A percentile compares a stretch with the other conserved stretches of the same genome.
These are phyloP conservation scores for Climacium dendroides DNA, from an alignment of 225 moss, liverwort and hornwort species.

Conservation along the genomic window DNA sequence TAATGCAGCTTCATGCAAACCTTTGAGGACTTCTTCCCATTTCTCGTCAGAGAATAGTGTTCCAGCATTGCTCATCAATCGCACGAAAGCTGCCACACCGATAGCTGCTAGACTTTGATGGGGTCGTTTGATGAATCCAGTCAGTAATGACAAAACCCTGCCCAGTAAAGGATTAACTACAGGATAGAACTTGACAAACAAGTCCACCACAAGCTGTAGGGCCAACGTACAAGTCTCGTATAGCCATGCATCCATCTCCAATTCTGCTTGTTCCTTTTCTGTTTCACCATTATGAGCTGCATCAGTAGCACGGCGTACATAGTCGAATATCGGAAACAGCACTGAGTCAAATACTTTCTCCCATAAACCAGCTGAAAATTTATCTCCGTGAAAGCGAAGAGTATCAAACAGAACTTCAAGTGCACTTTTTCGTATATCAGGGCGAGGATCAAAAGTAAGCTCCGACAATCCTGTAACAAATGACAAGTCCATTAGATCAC, in stretches of 20 bases:
- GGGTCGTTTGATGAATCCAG: conserved; percentile 88
- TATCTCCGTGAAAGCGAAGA: conserved; percentile 89
- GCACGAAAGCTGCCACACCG: conserved; percentile 96
- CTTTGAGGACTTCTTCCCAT: conserved; percentile 82
- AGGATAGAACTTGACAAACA: conserved; percentile 97
- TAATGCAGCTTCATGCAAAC: conserved; percentile 61
- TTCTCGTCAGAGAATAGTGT: conserved; percentile 76
- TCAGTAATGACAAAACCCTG: conserved; percentile 76
- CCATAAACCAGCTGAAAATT: conserved; percentile 98
- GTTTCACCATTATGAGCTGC: conserved; percentile 58
- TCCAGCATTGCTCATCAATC: conserved; percentile 88
- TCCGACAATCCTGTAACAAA: conserved; percentile 78
- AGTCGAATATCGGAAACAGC: conserved; percentile 97
- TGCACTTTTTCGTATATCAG: conserved; percentile 96
- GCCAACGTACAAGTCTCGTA: conserved; percentile 98
- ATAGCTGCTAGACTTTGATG: conserved; percentile 98
- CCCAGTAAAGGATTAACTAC: conserved; percentile 82
- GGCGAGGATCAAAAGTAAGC: conserved; percentile 96
- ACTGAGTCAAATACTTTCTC: conserved; percentile 98
- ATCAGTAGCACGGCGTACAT: conserved; percentile 94
- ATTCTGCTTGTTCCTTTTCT: conserved; percentile 86
- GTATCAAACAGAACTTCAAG: conserved; percentile 99
- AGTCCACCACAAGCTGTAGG: conserved; percentile 92
- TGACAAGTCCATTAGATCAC: background rate
- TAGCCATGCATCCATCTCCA: conserved; percentile 99